phyloP scores from a whole-genome alignment of 108 stramenopile species.

The Ochromonas danica region DNA sequence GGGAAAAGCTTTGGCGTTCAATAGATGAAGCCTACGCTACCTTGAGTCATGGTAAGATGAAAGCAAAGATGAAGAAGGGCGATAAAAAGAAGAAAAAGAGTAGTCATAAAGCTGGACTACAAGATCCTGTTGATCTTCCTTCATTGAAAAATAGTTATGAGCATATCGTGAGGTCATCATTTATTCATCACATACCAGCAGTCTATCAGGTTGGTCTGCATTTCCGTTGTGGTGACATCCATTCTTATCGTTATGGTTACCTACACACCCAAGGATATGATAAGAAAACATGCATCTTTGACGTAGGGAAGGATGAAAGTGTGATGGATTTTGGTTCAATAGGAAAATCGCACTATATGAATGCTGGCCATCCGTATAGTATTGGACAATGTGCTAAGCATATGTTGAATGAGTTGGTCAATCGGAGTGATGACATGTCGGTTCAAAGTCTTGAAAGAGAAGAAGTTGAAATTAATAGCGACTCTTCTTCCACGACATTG shows the following conservation, averaged over 20 bases:
- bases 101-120: not conserved
- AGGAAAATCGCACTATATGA: not conserved
- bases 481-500: no score
- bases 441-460: not conserved
- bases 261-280: not conserved
- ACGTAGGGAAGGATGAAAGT: not conserved
- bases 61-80: not conserved
- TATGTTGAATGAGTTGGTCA: no score
- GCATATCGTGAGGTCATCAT: no score
- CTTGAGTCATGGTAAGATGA: not conserved
- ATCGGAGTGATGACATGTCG: not conserved
- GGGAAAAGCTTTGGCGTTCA: not conserved
- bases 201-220: not conserved
- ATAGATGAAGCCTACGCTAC: not conserved
- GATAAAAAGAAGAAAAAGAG: not conserved
- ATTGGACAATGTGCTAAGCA: not conserved
- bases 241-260: not conserved
- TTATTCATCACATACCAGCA: no score
- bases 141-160: not conserved
- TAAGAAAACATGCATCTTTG: not conserved
- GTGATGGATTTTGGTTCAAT: not conserved
- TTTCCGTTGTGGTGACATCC: not conserved
- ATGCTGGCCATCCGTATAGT: not conserved
- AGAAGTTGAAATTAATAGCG: not conserved
- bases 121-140: not conserved